These are phyloP conservation scores for Lanzia echinophila DNA, from an alignment of 2,329 filamentous ascomycete species.

Conservation along the genomic window DNA sequence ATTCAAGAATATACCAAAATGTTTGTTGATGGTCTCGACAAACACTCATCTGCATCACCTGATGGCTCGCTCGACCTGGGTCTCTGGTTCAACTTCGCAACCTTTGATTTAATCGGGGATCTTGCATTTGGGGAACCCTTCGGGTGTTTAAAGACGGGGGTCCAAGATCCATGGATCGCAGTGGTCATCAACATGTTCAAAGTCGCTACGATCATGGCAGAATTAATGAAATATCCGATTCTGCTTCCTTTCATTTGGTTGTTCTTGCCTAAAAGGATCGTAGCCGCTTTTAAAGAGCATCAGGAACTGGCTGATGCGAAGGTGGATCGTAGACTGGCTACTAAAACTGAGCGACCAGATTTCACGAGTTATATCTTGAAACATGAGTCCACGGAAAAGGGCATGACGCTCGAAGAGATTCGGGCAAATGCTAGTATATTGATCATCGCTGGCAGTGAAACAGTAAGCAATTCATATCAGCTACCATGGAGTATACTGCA, in stretches of 20 bases:
- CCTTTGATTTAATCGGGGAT: conserved; percentile 37
- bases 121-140: conserved; percentile 39
- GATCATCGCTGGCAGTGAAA: conserved; percentile 7
- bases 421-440: conserved; percentile 1
- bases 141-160: conserved; percentile 23
- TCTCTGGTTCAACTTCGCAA: conserved; percentile 31
- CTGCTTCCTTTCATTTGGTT: neutral
- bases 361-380: conserved; percentile 8
- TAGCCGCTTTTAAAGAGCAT: rapidly evolving
- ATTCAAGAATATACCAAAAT: conserved; percentile 5
- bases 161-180: neutral
- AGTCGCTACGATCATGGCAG: rapidly evolving
- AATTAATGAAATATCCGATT: neutral
- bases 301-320: neutral
- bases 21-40: conserved; percentile 2
- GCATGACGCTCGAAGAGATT: conserved; percentile 5
- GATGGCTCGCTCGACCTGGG: conserved; percentile 14
- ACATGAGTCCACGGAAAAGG: conserved; percentile 3
- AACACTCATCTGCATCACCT: neutral
- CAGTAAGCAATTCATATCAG: neutral
- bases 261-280: neutral
- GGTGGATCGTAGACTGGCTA: neutral
- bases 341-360: neutral
- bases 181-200: neutral
- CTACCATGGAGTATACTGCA: conserved; percentile 13